Conservation (phyloP, 768 basidiomycete genomes). For the Pleurotus tuoliensis region DNA sequence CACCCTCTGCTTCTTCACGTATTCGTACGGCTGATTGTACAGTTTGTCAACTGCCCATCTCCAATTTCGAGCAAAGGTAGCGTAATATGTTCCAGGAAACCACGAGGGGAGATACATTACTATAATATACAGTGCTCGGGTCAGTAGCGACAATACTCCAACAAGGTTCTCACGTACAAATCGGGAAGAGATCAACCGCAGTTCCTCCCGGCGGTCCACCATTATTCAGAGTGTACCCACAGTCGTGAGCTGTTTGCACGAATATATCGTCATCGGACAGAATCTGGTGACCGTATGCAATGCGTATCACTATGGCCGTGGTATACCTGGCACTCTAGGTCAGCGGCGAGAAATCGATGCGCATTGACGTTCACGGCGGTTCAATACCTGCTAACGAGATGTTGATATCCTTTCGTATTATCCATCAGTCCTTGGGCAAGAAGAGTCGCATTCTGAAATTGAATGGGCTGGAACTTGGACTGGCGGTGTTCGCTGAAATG, state of each 20-base stretch:
- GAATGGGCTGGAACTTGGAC: not conserved
- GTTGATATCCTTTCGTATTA: not conserved
- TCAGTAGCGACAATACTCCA: not conserved
- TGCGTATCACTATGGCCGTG: conserved; percentile 12
- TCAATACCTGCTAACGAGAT: not conserved
- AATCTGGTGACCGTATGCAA: conserved; percentile 16
- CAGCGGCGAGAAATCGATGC: not conserved
- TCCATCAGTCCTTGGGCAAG: not conserved
- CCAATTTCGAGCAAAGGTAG: conserved; percentile 1
- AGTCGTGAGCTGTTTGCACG: conserved; percentile 9
- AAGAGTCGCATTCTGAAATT: not conserved
- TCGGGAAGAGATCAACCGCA: conserved; percentile 13
- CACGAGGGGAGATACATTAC: conserved; percentile 4
- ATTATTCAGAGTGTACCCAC: not conserved
- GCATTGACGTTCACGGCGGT: too few relatives aligned
- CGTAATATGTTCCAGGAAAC: conserved; percentile 6
- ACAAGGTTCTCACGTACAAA: conserved; percentile 4
- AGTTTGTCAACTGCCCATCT: not conserved
- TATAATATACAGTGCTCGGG: not conserved
- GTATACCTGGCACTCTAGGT: conserved; percentile 11
- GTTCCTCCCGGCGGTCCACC: conserved; percentile 13
- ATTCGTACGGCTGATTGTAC: conserved; percentile 4
- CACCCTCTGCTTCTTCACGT: not conserved
- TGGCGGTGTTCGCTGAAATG: not conserved
- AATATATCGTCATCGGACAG: conserved; percentile 14